These are phyloP conservation scores for Eucalyptus regnans DNA, from an alignment of 345 rosid genomes.

Conservation along the genomic window DNA sequence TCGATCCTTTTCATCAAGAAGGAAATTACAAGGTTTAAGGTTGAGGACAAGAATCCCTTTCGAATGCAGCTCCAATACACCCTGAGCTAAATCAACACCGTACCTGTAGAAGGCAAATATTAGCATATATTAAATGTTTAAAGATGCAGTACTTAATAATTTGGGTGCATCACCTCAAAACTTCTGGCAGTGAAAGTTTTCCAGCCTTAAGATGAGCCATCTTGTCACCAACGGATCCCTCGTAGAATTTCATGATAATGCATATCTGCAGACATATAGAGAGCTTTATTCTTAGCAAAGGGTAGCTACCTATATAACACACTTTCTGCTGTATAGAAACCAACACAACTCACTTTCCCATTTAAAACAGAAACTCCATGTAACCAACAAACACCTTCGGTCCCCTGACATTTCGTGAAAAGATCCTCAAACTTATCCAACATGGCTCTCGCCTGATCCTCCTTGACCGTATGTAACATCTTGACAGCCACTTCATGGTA, in stretches of 20 bases:
- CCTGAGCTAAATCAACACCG: slow-evolving; percentile 57
- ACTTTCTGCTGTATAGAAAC: neutral
- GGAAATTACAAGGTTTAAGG: slow-evolving; percentile 72
- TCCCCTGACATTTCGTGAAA: slow-evolving; percentile 42
- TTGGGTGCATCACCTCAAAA: slow-evolving; percentile 37
- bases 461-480: slow-evolving; percentile 59
- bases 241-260: slow-evolving; percentile 78
- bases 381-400: slow-evolving; percentile 41
- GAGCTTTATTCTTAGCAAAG: neutral
- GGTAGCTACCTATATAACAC: neutral
- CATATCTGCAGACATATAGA: slow-evolving; percentile 30
- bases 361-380: slow-evolving; percentile 62
- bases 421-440: slow-evolving; percentile 54
- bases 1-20: slow-evolving; percentile 54
- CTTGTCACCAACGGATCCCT: slow-evolving; percentile 81
- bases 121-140: neutral
- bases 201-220: slow-evolving; percentile 80
- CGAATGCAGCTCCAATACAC: slow-evolving; percentile 54
- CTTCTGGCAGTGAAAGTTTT: slow-evolving; percentile 50
- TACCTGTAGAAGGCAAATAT: slow-evolving; percentile 34
- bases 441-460: slow-evolving; percentile 36
- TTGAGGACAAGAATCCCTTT: slow-evolving; percentile 66
- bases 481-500: slow-evolving; percentile 78
- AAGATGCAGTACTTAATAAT: neutral
- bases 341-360: slow-evolving; percentile 50